Evolutionary conservation across 1,139 yeast genomes (phyloP).

Genomic region (Pneumocystis wakefieldiae): DNA sequence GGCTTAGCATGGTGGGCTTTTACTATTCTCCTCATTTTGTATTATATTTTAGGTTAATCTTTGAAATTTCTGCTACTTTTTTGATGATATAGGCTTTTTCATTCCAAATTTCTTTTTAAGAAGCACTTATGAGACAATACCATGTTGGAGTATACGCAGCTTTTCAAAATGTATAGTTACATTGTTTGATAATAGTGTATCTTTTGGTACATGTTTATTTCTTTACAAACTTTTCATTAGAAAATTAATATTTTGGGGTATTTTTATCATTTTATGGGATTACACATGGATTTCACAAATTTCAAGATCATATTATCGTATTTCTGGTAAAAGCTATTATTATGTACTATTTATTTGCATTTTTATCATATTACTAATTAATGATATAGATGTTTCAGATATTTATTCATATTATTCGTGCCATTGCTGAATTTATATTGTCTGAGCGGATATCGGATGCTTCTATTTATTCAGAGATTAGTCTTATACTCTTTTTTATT

Average conservation of each 20-base stretch:
- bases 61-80: neutral
- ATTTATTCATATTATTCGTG: neutral
- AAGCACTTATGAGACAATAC: neutral
- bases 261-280: neutral
- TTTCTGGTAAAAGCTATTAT: neutral
- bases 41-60: slow-evolving; percentile 8
- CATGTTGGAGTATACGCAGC: neutral
- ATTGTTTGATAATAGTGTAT: neutral
- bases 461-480: neutral
- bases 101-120: neutral
- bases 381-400: neutral
- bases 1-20: slow-evolving; percentile 13
- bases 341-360: neutral
- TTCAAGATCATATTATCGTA: neutral
- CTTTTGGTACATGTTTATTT: neutral
- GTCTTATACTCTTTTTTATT: neutral
- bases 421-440: neutral
- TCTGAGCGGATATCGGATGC: neutral
- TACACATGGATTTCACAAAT: neutral
- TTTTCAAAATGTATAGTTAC: neutral
- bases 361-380: neutral
- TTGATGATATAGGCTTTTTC: neutral
- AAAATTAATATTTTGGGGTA: neutral
- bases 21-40: slow-evolving; percentile 3
- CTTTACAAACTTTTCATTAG: neutral